These are phyloP conservation scores for Colletotrichum eleusines DNA, from an alignment of 2,329 filamentous ascomycete genomes.

Conservation along the genomic window DNA sequence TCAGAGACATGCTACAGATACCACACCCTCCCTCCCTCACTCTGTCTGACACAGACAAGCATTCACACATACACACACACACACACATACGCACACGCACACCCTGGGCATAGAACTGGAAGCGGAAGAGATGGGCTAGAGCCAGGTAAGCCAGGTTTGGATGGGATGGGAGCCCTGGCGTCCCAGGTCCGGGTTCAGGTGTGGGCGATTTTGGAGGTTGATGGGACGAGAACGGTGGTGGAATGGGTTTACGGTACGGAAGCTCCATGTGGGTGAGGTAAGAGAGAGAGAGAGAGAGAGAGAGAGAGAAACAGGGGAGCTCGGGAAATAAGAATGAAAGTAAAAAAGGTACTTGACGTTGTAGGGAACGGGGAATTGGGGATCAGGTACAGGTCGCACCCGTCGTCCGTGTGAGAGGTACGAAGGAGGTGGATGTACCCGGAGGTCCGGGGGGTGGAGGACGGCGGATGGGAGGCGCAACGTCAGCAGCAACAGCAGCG, in stretches of 20 bases:
- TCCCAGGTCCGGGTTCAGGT: constrained; percentile 18
- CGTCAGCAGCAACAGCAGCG: background rate
- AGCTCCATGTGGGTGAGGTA: too few species aligned
- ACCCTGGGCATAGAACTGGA: constrained; percentile 26
- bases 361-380: background rate
- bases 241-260: constrained; percentile 6
- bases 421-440: constrained; percentile 33
- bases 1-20: constrained; percentile 18
- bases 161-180: constrained; percentile 23
- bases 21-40: background rate
- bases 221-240: constrained; percentile 37
- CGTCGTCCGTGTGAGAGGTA: constrained; percentile 14
- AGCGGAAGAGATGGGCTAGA: constrained; percentile 13
- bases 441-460: constrained; percentile 35
- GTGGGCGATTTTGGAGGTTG: background rate
- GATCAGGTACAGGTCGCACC: constrained; percentile 7
- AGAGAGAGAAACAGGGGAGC: background rate
- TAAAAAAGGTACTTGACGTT: constrained; percentile 1
- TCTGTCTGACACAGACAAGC: constrained; percentile 9
- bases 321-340: background rate
- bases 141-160: constrained; percentile 1
- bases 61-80: constrained; percentile 19
- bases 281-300: background rate
- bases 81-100: constrained; percentile 4
- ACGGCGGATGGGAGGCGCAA: background rate